These are phyloP conservation scores for Malassezia furfur DNA, from an alignment of 1,284 basidiomycete species.

Conservation along the genomic window DNA sequence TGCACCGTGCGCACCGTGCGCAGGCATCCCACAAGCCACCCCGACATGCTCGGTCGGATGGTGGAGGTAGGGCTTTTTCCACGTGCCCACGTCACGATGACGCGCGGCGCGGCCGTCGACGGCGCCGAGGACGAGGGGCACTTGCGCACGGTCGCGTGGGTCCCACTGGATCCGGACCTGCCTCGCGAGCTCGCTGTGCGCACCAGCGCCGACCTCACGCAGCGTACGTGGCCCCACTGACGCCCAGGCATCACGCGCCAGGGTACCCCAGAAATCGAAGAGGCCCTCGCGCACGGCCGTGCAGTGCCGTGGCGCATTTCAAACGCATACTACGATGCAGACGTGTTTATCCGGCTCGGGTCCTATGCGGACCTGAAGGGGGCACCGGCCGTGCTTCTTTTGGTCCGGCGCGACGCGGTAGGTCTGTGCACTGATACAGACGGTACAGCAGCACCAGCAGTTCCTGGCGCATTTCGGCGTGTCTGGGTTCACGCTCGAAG, in stretches of 20 bases:
- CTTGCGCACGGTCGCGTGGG: slow-evolving; percentile 1
- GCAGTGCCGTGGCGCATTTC: slow-evolving; percentile 4
- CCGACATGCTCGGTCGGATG: not conserved
- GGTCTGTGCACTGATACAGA: not conserved
- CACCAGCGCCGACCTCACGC: not conserved
- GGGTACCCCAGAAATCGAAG: not conserved
- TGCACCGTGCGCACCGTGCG: not conserved
- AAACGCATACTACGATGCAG: slow-evolving; percentile 11
- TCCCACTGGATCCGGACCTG: not conserved
- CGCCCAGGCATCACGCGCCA: not conserved
- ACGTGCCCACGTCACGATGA: too few species aligned
- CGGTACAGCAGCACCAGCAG: not conserved
- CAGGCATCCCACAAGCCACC: not conserved
- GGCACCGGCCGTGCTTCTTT: slow-evolving; percentile 3
- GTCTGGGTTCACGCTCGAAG: not conserved
- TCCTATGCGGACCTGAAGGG: not conserved
- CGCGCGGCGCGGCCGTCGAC: too few species aligned
- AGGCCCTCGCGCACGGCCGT: not conserved
- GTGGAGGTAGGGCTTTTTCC: too few species aligned
- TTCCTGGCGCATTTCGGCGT: not conserved
- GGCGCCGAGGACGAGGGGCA: not conserved
- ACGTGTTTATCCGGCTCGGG: not conserved
- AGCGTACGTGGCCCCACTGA: not conserved
- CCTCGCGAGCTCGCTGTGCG: not conserved
- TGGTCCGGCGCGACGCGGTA: slow-evolving; percentile 1